Base-by-base conservation (phyloP, 768 basidiomycete species). In the Lactarius psammicola region DNA sequence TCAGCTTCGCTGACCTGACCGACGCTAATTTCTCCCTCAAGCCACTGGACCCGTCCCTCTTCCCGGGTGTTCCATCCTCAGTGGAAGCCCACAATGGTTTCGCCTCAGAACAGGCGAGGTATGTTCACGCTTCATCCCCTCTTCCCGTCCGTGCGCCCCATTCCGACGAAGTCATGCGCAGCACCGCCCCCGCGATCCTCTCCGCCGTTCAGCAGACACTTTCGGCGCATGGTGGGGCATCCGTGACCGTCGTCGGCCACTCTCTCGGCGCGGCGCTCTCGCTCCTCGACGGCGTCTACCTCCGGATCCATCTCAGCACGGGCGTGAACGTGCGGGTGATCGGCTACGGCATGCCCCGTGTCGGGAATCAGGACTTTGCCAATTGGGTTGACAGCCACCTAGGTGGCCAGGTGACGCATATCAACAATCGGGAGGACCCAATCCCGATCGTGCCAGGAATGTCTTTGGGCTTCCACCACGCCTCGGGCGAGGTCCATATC, bases 61-160 rank as follows among this genome's bases (percentile, higher is more conserved):
- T 87, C 75, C 84, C 84, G 0, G 84, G 84, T 2, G 59, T 87
- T 5, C 71, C 71, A 55, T 77, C 79, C 7, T 60, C 69, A 11
- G 74, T 86, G 2, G 15, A 78, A 67, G 78, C 76, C 4, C 85
- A 87, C 65, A 65, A 63, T 33, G 86, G 86, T 1, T 87, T 87
- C 66, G 71, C 62, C 13, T 69, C 71, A 1, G 78, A 75, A 4
- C 85, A 87, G 5, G 77, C 80, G 2, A 66, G 60, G 85, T 85
- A 70, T 33, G 78, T 65, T n/a, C 26, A n/a, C 10, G 0, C 40
- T n/a, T n/a, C n/a, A n/a, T n/a, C n/a, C 30, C 5, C n/a, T 28
- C 23, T 36, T n/a, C 18, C 30, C 10, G 31, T 13, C 7, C 5
- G 9, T 8, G 11, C 10, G 4, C 26, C 26, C 17, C 23, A 4